Conservation (phyloP, 2,329 filamentous ascomycete species). For the Diaporthe australafricana region DNA sequence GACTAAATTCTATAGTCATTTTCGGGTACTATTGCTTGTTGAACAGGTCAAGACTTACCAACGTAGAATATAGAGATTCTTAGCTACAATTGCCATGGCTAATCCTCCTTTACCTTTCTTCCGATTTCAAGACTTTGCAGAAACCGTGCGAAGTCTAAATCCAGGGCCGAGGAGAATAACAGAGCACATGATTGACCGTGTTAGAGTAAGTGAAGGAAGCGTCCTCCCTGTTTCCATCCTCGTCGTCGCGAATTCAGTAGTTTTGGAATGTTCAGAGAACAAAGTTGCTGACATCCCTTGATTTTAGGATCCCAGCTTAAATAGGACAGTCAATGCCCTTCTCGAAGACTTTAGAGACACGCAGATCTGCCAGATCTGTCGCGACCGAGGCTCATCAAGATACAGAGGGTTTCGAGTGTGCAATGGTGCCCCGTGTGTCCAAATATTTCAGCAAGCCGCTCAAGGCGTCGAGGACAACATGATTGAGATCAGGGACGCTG, state of each 20-base stretch:
- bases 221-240: too few species aligned
- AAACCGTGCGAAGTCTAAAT: background rate
- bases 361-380: too few species aligned
- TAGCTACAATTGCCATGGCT: background rate
- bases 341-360: too few species aligned
- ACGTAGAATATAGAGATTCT: too few species aligned
- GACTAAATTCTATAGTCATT: background rate
- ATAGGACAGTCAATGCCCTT: too few species aligned
- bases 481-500: background rate
- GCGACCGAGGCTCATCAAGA: background rate
- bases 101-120: background rate
- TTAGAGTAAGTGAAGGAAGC: background rate
- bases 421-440: too few species aligned
- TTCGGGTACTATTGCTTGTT: background rate
- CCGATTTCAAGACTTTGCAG: background rate
- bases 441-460: too few species aligned
- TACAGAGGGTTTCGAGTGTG: too few species aligned
- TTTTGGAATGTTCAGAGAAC: too few species aligned
- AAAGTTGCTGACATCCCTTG: too few species aligned
- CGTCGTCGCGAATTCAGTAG: too few species aligned
- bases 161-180: background rate
- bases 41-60: background rate
- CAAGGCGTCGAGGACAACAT: background rate
- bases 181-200: background rate
- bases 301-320: too few species aligned